phyloP scores from a whole-genome alignment of 1,284 basidiomycete species.

The Tylopilus orsonianus region DNA sequence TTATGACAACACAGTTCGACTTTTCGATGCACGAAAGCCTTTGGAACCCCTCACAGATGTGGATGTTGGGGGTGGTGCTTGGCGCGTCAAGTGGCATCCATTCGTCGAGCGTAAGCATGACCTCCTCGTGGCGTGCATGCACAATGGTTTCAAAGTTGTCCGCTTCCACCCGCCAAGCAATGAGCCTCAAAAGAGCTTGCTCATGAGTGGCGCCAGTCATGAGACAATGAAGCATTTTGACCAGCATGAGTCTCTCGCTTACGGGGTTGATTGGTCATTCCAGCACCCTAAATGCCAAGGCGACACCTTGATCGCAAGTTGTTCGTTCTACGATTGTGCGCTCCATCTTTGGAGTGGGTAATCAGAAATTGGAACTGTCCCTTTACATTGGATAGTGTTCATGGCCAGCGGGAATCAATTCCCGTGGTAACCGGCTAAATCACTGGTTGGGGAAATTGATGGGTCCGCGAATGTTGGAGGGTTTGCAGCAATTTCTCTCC shows the following conservation, averaged over 20 bases:
- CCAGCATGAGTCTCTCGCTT: conserved; percentile 83
- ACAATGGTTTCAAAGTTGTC: conserved; percentile 91
- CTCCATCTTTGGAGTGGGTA: conserved; percentile 81
- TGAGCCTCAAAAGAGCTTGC: conserved; percentile 2
- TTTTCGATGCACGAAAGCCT: conserved; percentile 84
- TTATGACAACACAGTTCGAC: conserved; percentile 80
- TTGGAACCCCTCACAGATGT: conserved; percentile 56
- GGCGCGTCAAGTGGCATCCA: conserved; percentile 97
- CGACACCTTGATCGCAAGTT: conserved; percentile 75
- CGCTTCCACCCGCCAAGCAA: conserved; percentile 23
- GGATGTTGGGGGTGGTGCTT: conserved; percentile 88
- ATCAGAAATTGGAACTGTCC: background rate
- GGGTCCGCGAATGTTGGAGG: no score
- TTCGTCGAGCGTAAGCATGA: conserved; percentile 56
- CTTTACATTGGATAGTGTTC: background rate
- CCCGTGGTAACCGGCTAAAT: background rate
- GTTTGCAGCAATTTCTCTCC: conserved; percentile 29
- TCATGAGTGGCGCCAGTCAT: conserved; percentile 26
- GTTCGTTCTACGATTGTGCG: conserved; percentile 94
- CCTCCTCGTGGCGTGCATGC: conserved; percentile 93
- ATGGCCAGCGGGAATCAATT: conserved; percentile 7
- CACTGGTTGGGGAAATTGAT: no score
- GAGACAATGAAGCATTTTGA: conserved; percentile 66
- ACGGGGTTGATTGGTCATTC: conserved; percentile 94
- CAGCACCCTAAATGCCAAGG: conserved; percentile 20